A percentile compares a stretch with the other conserved stretches of the same genome.
phyloP scores from a whole-genome alignment of 225 moss, liverwort and hornwort genomes.

The Climacium dendroides region DNA sequence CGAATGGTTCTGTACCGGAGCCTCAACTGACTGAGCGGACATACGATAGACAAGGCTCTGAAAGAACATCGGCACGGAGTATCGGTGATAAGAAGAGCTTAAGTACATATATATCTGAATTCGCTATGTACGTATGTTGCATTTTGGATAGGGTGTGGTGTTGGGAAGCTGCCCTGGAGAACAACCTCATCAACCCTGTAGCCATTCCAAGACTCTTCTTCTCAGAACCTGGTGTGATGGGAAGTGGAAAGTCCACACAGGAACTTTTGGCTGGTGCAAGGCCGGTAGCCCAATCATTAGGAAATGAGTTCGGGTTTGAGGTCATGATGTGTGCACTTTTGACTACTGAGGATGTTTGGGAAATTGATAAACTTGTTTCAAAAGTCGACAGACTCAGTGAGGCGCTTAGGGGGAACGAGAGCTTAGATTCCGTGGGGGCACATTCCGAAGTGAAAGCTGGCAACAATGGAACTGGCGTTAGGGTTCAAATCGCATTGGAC shows the following conservation, averaged over 20 bases:
- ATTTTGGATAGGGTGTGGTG: slow-evolving; percentile 80
- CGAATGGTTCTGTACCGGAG: neutral
- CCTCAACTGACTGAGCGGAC: slow-evolving; percentile 7
- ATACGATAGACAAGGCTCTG: slow-evolving; percentile 9
- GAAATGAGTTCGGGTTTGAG: slow-evolving; percentile 11
- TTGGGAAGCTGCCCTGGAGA: slow-evolving; percentile 61
- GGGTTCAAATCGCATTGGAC: slow-evolving; percentile 27
- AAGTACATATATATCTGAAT: slow-evolving; percentile 35
- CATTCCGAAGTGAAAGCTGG: slow-evolving; percentile 1
- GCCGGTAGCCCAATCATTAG: neutral
- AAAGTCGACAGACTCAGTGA: slow-evolving; percentile 2
- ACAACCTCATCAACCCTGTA: slow-evolving; percentile 32
- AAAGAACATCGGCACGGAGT: neutral
- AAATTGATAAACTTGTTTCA: slow-evolving; percentile 30
- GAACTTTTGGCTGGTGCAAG: neutral
- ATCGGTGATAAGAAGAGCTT: neutral
- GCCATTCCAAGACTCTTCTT: slow-evolving; percentile 38
- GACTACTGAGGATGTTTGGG: slow-evolving; percentile 28
- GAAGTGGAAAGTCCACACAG: neutral
- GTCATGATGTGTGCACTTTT: slow-evolving; percentile 29
- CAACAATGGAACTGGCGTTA: neutral
- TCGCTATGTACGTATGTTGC: slow-evolving; percentile 75
- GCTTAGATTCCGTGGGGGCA: neutral
- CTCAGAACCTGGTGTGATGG: slow-evolving; percentile 6
- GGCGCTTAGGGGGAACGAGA: neutral